A percentile compares a stretch with the other conserved stretches of the same genome.
These are phyloP conservation scores for Cystobasidium pallidum DNA, from an alignment of 1,284 basidiomycete species.

Conservation along the genomic window DNA sequence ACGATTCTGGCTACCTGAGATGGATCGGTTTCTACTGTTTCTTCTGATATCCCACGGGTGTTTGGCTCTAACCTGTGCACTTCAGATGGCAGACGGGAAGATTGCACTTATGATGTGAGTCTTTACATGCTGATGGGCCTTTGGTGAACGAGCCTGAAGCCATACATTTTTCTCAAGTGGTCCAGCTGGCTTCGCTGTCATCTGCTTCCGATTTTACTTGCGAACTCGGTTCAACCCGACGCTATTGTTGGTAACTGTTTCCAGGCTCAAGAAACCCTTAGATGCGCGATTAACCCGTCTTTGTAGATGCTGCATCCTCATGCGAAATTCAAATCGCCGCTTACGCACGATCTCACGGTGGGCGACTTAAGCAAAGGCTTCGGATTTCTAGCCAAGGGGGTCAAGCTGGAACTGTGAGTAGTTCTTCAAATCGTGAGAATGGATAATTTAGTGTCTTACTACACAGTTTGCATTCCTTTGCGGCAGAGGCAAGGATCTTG, in stretches of 20 bases:
- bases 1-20: slow-evolving; percentile 43
- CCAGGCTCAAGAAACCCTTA: too few species aligned
- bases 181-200: slow-evolving; percentile 7
- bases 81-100: slow-evolving; percentile 23
- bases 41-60: slow-evolving; percentile 27
- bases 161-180: not conserved
- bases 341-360: not conserved
- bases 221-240: slow-evolving; percentile 22
- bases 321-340: slow-evolving; percentile 10
- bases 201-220: slow-evolving; percentile 30
- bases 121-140: not conserved
- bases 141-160: not conserved
- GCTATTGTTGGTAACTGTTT: slow-evolving; percentile 11
- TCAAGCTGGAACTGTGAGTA: slow-evolving; percentile 32
- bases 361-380: not conserved
- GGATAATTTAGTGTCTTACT: too few species aligned
- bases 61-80: slow-evolving; percentile 24
- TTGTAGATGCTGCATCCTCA: slow-evolving; percentile 24
- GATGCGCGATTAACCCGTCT: not conserved
- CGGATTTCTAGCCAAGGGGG: slow-evolving; percentile 22
- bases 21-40: slow-evolving; percentile 38
- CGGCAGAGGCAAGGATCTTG: not conserved
- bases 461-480: too few species aligned
- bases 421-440: not conserved
- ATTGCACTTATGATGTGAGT: slow-evolving; percentile 32